phyloP scores from a whole-genome alignment of 2,329 filamentous ascomycete genomes.

The Diaporthe aspalathi region DNA sequence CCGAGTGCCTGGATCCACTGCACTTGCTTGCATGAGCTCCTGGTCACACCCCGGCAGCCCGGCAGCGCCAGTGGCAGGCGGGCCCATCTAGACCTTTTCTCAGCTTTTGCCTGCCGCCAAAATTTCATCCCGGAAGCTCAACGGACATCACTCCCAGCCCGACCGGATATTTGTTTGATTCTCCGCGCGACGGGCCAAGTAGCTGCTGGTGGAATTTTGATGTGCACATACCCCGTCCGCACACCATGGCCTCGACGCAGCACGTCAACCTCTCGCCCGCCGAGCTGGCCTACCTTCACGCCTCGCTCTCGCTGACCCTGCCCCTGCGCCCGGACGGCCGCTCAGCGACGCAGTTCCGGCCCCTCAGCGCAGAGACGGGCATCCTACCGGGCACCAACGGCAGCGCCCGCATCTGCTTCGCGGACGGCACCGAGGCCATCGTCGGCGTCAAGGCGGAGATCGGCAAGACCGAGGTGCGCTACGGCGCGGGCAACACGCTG shows the following conservation, averaged over 20 bases:
- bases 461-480: conserved; percentile 69
- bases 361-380: conserved; percentile 88
- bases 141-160: conserved; percentile 1
- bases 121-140: conserved; percentile 17
- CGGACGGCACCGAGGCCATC: conserved; percentile 94
- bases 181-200: not conserved
- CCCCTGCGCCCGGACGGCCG: conserved; percentile 93
- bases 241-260: conserved; percentile 70
- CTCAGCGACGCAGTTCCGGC: conserved; percentile 85
- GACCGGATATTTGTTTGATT: not conserved
- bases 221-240: not conserved
- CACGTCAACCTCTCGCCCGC: conserved; percentile 88
- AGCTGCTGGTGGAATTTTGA: not conserved
- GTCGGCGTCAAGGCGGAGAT: conserved; percentile 97
- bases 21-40: conserved; percentile 5
- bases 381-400: conserved; percentile 92
- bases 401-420: conserved; percentile 91
- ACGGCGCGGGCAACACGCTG: conserved; percentile 45
- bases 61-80: conserved; percentile 1
- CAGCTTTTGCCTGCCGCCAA: conserved; percentile 35
- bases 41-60: not conserved
- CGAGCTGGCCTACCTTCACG: conserved; percentile 95
- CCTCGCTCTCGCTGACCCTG: conserved; percentile 81
- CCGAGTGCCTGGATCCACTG: conserved; percentile 3
- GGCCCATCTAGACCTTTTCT: not conserved